Conservation (phyloP, 352 stramenopile species). For the Phytophthora chlamydospora region DNA sequence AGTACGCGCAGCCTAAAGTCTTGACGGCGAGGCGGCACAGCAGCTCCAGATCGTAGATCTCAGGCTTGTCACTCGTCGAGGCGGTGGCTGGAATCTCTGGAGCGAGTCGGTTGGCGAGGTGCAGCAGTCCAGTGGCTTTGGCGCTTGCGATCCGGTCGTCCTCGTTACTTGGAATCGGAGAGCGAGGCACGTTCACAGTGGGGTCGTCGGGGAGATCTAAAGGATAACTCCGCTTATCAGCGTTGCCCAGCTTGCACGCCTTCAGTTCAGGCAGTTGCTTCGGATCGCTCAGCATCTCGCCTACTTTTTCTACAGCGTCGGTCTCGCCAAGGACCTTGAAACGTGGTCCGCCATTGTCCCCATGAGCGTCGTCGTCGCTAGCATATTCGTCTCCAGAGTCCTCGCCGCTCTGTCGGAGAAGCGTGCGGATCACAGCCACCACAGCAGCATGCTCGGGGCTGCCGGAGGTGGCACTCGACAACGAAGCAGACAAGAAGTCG, state of each 20-base stretch:
- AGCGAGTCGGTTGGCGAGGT: slow-evolving; percentile 2
- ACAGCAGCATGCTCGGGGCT: slow-evolving; percentile 13
- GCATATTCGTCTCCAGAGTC: not conserved
- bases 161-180: slow-evolving; percentile 41
- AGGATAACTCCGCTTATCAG: slow-evolving; percentile 18
- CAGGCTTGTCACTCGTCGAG: slow-evolving; percentile 17
- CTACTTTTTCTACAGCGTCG: slow-evolving; percentile 11
- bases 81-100: not conserved
- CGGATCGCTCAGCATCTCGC: slow-evolving; percentile 23
- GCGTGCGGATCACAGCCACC: slow-evolving; percentile 10
- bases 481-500: slow-evolving; percentile 16
- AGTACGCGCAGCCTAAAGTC: slow-evolving; percentile 48
- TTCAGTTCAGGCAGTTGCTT: slow-evolving; percentile 13
- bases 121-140: slow-evolving; percentile 11
- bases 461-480: slow-evolving; percentile 4
- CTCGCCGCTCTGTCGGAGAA: slow-evolving; percentile 11
- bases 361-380: not conserved
- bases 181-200: slow-evolving; percentile 10
- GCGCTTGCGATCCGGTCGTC: slow-evolving; percentile 24
- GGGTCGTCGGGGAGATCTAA: slow-evolving; percentile 29
- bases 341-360: slow-evolving; percentile 1
- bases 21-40: slow-evolving; percentile 46
- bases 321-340: slow-evolving; percentile 2
- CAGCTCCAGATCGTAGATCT: slow-evolving; percentile 49
- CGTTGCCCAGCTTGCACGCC: slow-evolving; percentile 28